Evolutionary conservation across 805 yeast genomes (phyloP).

Genomic region (Candida sphagnicola): DNA sequence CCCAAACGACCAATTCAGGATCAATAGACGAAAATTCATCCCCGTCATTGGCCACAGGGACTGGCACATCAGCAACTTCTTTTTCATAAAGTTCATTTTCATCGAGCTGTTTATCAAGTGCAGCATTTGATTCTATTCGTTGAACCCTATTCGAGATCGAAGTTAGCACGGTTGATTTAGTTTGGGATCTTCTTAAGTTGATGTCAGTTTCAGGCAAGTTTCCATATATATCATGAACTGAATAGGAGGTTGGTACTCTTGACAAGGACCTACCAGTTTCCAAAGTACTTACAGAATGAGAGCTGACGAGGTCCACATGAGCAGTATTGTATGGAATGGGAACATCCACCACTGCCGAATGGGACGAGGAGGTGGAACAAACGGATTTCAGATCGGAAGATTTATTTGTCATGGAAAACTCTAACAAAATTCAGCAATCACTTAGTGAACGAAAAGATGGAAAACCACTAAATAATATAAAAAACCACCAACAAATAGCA

Average conservation of each 20-base stretch:
- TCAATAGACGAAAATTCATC: conserved; percentile 51
- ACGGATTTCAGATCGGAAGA: no score
- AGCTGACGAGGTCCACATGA: not conserved
- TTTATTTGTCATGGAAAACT: no score
- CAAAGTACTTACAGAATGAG: not conserved
- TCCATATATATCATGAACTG: conserved; percentile 39
- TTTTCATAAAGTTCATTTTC: conserved; percentile 9
- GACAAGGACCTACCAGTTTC: conserved; percentile 3
- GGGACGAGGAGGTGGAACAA: no score
- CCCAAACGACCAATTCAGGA: conserved; percentile 69
- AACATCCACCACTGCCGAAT: not conserved
- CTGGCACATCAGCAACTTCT: conserved; percentile 22
- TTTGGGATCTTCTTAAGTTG: conserved; percentile 37
- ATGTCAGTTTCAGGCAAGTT: conserved; percentile 33
- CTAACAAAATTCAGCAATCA: no score
- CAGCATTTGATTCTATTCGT: not conserved
- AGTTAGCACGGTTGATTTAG: conserved; percentile 42
- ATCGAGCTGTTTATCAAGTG: no score
- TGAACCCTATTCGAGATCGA: conserved; percentile 12
- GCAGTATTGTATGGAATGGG: conserved; percentile 1
- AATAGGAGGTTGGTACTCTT: conserved; percentile 13
- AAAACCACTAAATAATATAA: no score
- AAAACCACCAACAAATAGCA: no score
- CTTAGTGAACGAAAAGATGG: no score
- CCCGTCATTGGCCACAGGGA: conserved; percentile 43